Conservation (phyloP, 805 yeast species). For the Kodamaea kaohsiungensis region DNA sequence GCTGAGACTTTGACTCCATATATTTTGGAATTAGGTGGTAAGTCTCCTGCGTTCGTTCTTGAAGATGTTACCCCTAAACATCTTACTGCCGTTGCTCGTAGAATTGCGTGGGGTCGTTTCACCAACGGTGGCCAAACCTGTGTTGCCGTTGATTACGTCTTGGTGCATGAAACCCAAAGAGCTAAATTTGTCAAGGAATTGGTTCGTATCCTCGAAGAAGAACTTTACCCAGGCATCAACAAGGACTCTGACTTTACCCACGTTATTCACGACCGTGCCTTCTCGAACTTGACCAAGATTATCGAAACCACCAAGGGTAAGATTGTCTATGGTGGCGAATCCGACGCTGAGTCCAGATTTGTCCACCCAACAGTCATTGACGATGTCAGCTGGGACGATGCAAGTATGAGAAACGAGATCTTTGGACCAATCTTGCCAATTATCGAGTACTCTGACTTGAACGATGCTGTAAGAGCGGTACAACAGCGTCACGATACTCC, state of each 20-base stretch:
- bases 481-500: slow-evolving; percentile 66
- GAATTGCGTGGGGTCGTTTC: slow-evolving; percentile 78
- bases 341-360: slow-evolving; percentile 42
- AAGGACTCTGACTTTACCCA: slow-evolving; percentile 49
- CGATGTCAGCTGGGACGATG: slow-evolving; percentile 63
- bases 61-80: slow-evolving; percentile 46
- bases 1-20: slow-evolving; percentile 83
- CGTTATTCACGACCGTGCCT: slow-evolving; percentile 58
- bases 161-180: slow-evolving; percentile 63
- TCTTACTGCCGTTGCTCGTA: slow-evolving; percentile 47
- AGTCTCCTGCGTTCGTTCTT: slow-evolving; percentile 79
- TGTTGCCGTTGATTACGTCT: slow-evolving; percentile 81
- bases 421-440: slow-evolving; percentile 89
- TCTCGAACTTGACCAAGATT: slow-evolving; percentile 43
- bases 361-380: slow-evolving; percentile 75
- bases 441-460: slow-evolving; percentile 49
- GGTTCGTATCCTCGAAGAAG: slow-evolving; percentile 39
- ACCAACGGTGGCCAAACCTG: slow-evolving; percentile 89
- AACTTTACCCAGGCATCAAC: slow-evolving; percentile 45
- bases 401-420: slow-evolving; percentile 71
- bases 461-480: slow-evolving; percentile 45
- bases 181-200: slow-evolving; percentile 49
- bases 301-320: slow-evolving; percentile 55
- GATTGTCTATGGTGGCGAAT: slow-evolving; percentile 49
- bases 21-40: slow-evolving; percentile 87